Evolutionary conservation across 1,139 yeast genomes (phyloP).

Genomic region (Saccharomyces pastorianus): DNA sequence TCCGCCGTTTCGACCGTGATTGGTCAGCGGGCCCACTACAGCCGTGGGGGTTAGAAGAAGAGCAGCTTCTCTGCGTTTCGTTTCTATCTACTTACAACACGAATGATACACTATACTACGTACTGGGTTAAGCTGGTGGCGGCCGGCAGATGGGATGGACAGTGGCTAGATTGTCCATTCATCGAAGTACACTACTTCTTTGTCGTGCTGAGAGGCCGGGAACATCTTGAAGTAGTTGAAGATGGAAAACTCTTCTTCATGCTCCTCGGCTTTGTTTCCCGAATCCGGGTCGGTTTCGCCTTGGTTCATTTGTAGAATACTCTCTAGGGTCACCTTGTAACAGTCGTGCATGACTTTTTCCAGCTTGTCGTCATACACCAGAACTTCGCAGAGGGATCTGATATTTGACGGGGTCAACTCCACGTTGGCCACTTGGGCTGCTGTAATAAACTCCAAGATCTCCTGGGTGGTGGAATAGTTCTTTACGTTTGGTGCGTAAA

Average conservation of each 20-base stretch:
- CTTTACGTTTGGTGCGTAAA: slow-evolving; percentile 46
- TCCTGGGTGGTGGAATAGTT: slow-evolving; percentile 64
- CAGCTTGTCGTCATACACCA: slow-evolving; percentile 77
- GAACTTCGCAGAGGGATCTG: slow-evolving; percentile 76
- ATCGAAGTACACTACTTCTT: slow-evolving; percentile 35
- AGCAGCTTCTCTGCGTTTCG: background rate
- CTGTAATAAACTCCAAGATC: slow-evolving; percentile 67
- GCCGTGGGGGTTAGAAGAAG: background rate
- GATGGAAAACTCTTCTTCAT: slow-evolving; percentile 33
- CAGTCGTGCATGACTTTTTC: slow-evolving; percentile 53
- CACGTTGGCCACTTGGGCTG: slow-evolving; percentile 70
- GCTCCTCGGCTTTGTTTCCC: slow-evolving; percentile 15
- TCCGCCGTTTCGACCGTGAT: background rate
- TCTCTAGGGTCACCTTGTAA: slow-evolving; percentile 51
- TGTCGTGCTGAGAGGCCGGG: slow-evolving; percentile 30
- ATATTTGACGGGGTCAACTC: slow-evolving; percentile 71
- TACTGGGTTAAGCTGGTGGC: slow-evolving; percentile 1
- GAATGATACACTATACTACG: background rate
- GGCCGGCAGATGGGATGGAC: no score
- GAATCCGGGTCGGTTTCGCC: slow-evolving; percentile 9
- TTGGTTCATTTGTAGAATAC: slow-evolving; percentile 33
- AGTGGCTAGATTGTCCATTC: slow-evolving; percentile 31
- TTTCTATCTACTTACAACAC: slow-evolving; percentile 1
- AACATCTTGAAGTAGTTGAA: slow-evolving; percentile 31
- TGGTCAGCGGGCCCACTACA: background rate